Evolutionary conservation across 1,284 basidiomycete species (phyloP), one percentile per base, ranked within the genome.

Genomic region (Naganishia cerealis): DNA sequence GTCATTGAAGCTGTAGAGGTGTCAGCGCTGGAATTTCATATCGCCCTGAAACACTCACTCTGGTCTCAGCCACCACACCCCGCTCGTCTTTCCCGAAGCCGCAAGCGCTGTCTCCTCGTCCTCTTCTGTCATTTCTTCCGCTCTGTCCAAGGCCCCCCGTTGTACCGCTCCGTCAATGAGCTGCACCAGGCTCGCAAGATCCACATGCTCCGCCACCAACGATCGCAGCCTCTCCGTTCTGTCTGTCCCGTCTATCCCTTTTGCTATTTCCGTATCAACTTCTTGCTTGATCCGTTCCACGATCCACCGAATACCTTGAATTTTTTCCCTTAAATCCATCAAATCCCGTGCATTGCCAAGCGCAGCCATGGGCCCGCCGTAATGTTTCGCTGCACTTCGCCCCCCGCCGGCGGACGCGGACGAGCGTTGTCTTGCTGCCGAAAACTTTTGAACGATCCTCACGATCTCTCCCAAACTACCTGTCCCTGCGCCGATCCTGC

Each of bases 381-480:
- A 48, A 9, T 57, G 18, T 39, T 50, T n/a, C 33, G 39, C 50
- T 8, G 42, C 50, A 33, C 16, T 15, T 33, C 55, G 36, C 42
- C 53, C 53, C 1, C 42, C 16, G 3, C 15, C 18, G 6, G n/a
- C 21, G 46, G 4, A 21, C 13, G n/a, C n/a, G n/a, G 46, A 24
- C 21, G 46, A 50, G n/a, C 46, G 46, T 13, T 40, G 42, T 9
- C 46, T 18, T 36, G 29, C 29, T n/a, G 58, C 52, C 29, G 67
- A 63, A 42, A 71, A 70, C 26, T 43, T 53, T 50, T 70, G 69
- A 8, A 70, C 26, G 18, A 75, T 93, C 92, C 65, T 80, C 82
- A 13, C 85, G 81, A 69, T 87, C 86, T 18, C 91, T 91, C 69
- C 87, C 84, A 6, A 88, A 84, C 3, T 95, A 89, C 66, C 86